phyloP scores from a whole-genome alignment of 768 basidiomycete species.

The Lanmaoa pseudosensibilis region DNA sequence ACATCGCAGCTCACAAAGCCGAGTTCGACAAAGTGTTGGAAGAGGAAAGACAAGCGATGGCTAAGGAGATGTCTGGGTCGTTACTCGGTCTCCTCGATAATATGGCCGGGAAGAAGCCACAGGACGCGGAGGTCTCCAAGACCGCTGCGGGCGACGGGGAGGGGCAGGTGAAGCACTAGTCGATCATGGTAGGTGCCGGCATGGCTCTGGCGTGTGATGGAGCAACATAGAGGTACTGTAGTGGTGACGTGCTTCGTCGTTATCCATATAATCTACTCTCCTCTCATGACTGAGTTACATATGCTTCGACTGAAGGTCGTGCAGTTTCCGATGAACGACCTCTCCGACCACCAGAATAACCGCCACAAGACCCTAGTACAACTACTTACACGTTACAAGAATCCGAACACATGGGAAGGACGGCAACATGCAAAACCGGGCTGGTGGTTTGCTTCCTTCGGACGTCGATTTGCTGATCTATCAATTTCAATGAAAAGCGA shows the following conservation, averaged over 20 bases:
- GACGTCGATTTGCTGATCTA: neutral
- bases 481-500: neutral
- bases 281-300: neutral
- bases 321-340: neutral
- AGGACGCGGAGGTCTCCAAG: neutral
- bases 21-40: constrained; percentile 52
- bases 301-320: neutral
- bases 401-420: neutral
- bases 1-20: constrained; percentile 49
- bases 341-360: neutral
- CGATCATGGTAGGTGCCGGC: neutral
- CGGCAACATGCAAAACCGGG: neutral
- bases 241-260: neutral
- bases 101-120: constrained; percentile 25
- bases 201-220: neutral
- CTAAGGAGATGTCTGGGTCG: constrained; percentile 47
- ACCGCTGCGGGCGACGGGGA: constrained; percentile 13
- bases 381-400: neutral
- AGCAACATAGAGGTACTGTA: constrained; percentile 10
- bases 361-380: no score
- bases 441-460: no score
- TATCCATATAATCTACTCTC: constrained; percentile 5
- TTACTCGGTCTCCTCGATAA: constrained; percentile 35
- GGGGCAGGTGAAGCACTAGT: constrained; percentile 8
- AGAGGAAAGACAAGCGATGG: constrained; percentile 50